Evolutionary conservation across 1,284 basidiomycete genomes (phyloP).

Genomic region (Papiliotrema fonsecae): DNA sequence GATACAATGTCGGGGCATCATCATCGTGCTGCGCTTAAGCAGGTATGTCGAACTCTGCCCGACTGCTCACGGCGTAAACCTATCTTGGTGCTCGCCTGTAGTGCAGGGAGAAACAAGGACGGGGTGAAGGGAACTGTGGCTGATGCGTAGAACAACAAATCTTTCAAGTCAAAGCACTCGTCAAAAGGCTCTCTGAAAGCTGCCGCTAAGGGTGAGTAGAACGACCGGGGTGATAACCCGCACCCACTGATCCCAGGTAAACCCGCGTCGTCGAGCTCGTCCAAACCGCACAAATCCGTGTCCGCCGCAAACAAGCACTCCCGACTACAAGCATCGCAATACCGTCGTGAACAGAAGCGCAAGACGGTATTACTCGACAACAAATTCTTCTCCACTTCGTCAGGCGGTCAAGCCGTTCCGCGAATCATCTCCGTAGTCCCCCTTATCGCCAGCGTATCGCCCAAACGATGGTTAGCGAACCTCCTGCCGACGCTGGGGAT

Average conservation of each 20-base stretch:
- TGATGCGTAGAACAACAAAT: constrained; percentile 67
- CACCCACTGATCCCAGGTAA: constrained; percentile 55
- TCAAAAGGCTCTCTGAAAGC: constrained; percentile 74
- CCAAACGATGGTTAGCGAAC: constrained; percentile 65
- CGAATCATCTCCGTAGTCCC: constrained; percentile 49
- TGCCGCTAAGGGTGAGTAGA: constrained; percentile 69
- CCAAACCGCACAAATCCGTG: constrained; percentile 23
- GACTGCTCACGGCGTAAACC: too few relatives aligned
- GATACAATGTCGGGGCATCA: constrained; percentile 50
- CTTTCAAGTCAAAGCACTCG: constrained; percentile 83
- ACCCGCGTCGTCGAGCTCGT: constrained; percentile 48
- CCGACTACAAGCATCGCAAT: constrained; percentile 39
- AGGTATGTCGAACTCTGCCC: constrained; percentile 53
- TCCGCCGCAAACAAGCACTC: constrained; percentile 36
- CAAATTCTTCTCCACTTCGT: constrained; percentile 47
- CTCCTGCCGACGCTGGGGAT: constrained; percentile 66
- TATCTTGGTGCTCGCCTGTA: background rate
- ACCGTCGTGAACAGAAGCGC: constrained; percentile 58
- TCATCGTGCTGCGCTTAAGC: constrained; percentile 78
- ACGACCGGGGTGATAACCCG: background rate
- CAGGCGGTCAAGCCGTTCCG: constrained; percentile 47
- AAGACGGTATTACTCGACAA: constrained; percentile 55
- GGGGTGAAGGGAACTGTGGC: too few relatives aligned
- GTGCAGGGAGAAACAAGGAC: background rate
- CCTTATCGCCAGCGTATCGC: constrained; percentile 49